Percentiles rank a stretch among this genome's conserved stretches.
Conservation (phyloP, 805 yeast genomes). For the Starmera pachycereana region DNA sequence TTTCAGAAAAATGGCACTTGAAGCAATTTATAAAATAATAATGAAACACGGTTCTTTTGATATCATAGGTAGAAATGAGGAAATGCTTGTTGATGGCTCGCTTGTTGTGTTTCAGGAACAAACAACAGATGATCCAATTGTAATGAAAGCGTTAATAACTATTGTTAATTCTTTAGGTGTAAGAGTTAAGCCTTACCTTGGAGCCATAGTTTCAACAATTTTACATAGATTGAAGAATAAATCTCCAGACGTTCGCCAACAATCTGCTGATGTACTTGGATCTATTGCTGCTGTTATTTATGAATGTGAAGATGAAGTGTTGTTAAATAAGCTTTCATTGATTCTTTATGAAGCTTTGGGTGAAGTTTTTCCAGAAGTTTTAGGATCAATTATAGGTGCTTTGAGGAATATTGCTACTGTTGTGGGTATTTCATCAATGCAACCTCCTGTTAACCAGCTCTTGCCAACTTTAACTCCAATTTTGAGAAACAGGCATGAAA, state of each 20-base stretch:
- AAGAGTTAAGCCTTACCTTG: constrained; percentile 60
- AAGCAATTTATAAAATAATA: constrained; percentile 51
- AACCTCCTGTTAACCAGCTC: constrained; percentile 76
- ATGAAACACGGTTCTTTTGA: constrained; percentile 43
- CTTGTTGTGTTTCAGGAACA: constrained; percentile 78
- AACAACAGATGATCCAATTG: constrained; percentile 39
- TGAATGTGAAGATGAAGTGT: constrained; percentile 50
- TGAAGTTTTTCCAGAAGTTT: constrained; percentile 87
- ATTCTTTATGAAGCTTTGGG: constrained; percentile 87
- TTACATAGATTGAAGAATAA: constrained; percentile 67
- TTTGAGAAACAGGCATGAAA: constrained; percentile 77
- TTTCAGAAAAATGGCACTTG: constrained; percentile 69
- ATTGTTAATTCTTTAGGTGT: constrained; percentile 51
- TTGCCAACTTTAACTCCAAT: constrained; percentile 88
- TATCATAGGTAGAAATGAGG: constrained; percentile 48
- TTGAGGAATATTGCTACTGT: constrained; percentile 50
- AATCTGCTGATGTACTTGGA: constrained; percentile 70
- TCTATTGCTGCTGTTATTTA: constrained; percentile 57
- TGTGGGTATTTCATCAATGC: constrained; percentile 48
- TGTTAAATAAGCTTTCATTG: constrained; percentile 58
- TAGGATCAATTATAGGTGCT: constrained; percentile 77
- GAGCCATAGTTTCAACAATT: constrained; percentile 61
- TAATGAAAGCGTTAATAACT: constrained; percentile 55
- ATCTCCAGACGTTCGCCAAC: constrained; percentile 63
- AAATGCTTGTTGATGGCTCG: constrained; percentile 68